phyloP scores from a whole-genome alignment of 2,329 filamentous ascomycete genomes.

The Paecilomyces formosus region DNA sequence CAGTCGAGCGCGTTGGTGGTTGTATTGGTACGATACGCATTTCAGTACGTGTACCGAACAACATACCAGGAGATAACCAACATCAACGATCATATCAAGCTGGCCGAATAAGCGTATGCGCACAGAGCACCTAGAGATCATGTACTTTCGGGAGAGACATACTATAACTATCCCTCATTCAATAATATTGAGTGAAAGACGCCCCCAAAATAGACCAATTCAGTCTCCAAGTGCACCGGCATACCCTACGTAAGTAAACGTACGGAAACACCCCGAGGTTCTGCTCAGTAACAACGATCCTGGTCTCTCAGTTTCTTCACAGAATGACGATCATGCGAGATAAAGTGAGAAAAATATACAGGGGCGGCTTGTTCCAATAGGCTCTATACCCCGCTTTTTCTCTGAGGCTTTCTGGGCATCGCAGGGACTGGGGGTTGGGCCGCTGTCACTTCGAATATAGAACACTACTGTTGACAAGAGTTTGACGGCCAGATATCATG shows the following conservation, averaged over 20 bases:
- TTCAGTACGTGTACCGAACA: background rate
- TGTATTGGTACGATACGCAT: background rate
- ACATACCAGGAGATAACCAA: background rate
- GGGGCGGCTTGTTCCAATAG: background rate
- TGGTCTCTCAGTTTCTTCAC: background rate
- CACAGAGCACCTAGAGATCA: background rate
- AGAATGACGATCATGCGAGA: background rate
- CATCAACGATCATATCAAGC: background rate
- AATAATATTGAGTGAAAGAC: background rate
- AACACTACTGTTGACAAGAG: too few species aligned
- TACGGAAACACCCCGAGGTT: background rate
- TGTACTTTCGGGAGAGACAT: background rate
- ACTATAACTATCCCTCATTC: background rate
- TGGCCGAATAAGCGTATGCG: background rate
- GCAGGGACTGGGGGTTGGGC: background rate
- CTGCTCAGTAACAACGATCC: background rate
- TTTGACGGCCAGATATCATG: too few species aligned
- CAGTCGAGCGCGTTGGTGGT: background rate
- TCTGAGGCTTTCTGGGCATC: background rate
- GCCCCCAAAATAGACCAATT: background rate
- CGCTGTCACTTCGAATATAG: background rate
- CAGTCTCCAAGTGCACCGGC: background rate
- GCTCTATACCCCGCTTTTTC: background rate
- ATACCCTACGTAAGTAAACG: background rate
- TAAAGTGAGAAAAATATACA: background rate